Percentiles rank a stretch among this genome's conserved stretches.
Conservation (phyloP, 2,329 filamentous ascomycete species). For the Pseudophaeomoniella oleicola region DNA sequence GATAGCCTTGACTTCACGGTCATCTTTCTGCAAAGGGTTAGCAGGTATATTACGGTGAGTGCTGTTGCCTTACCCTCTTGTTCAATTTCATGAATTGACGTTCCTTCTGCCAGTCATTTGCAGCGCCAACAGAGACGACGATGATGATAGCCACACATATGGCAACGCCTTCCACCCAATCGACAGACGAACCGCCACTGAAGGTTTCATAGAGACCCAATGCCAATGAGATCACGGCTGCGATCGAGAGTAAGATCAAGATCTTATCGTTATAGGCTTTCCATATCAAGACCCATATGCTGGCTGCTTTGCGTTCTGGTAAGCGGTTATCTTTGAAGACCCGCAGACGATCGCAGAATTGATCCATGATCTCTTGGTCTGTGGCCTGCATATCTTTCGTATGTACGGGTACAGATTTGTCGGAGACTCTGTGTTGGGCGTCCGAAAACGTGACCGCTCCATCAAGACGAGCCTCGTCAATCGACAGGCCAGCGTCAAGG, state of each 20-base stretch:
- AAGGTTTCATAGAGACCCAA: constrained; percentile 56
- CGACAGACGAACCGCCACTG: constrained; percentile 33
- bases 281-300: constrained; percentile 49
- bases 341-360: constrained; percentile 42
- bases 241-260: constrained; percentile 53
- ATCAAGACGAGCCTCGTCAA: constrained; percentile 55
- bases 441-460: constrained; percentile 60
- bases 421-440: constrained; percentile 28
- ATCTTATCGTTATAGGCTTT: constrained; percentile 61
- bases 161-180: constrained; percentile 55
- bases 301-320: constrained; percentile 48
- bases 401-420: constrained; percentile 3
- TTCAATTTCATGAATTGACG: constrained; percentile 51
- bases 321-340: constrained; percentile 47
- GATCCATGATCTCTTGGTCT: constrained; percentile 12
- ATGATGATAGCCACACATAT: constrained; percentile 52
- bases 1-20: constrained; percentile 51
- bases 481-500: constrained; percentile 56
- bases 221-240: constrained; percentile 53
- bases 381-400: constrained; percentile 7
- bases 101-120: constrained; percentile 57
- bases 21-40: constrained; percentile 38
- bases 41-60: constrained; percentile 6
- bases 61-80: constrained; percentile 20
- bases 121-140: constrained; percentile 46